These are phyloP conservation scores for Golubevia pallescens DNA, from an alignment of 1,284 basidiomycete species.

Conservation along the genomic window DNA sequence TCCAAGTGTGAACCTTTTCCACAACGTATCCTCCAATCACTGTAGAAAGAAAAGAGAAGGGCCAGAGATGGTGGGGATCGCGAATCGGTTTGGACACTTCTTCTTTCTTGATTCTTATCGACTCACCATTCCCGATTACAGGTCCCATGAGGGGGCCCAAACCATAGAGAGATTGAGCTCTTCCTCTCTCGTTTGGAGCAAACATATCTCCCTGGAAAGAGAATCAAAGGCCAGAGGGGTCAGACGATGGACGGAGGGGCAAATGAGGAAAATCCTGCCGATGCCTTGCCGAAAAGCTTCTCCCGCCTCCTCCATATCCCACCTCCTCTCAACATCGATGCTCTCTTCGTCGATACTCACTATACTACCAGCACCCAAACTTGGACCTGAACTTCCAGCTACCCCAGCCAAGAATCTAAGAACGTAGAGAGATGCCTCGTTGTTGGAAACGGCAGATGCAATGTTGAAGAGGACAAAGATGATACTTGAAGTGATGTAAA, in stretches of 20 bases:
- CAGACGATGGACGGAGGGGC: not conserved
- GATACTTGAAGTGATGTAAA: constrained; percentile 58
- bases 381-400: constrained; percentile 39
- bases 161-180: constrained; percentile 37
- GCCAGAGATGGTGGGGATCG: no score
- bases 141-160: constrained; percentile 48
- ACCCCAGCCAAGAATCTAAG: constrained; percentile 45
- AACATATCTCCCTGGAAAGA: constrained; percentile 43
- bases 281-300: no score
- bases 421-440: constrained; percentile 49
- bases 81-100: no score
- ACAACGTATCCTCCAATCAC: constrained; percentile 44
- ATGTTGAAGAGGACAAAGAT: constrained; percentile 63
- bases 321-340: not conserved
- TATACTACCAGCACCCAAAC: constrained; percentile 44
- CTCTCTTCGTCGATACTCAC: constrained; percentile 7
- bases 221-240: not conserved
- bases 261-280: no score
- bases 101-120: no score
- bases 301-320: not conserved
- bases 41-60: not conserved
- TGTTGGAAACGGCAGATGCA: constrained; percentile 47
- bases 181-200: constrained; percentile 30
- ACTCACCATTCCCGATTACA: constrained; percentile 25
- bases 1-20: constrained; percentile 23